Evolutionary conservation across 768 basidiomycete species (phyloP).

Genomic region (Kwoniella mangroviensis): DNA sequence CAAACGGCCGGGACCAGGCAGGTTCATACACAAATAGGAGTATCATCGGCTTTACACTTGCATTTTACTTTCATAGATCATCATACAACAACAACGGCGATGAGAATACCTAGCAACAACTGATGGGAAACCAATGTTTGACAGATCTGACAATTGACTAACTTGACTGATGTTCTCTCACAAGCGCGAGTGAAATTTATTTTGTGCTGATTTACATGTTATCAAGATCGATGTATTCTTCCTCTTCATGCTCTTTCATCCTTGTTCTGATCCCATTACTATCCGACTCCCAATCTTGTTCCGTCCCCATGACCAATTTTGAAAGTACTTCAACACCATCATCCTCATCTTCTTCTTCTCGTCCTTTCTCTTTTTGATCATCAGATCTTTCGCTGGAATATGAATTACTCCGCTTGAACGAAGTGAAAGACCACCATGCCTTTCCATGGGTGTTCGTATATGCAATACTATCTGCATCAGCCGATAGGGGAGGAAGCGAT

Average conservation of each 20-base stretch:
- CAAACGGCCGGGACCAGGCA: no score
- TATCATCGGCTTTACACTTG: neutral
- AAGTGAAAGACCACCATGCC: slow-evolving; percentile 5
- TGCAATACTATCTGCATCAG: slow-evolving; percentile 2
- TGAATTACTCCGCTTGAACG: slow-evolving; percentile 5
- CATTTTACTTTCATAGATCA: neutral
- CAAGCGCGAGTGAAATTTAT: no score
- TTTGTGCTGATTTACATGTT: slow-evolving; percentile 10
- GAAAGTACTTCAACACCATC: neutral
- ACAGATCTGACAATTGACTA: no score
- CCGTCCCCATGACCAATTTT: neutral
- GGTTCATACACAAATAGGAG: no score
- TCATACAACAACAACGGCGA: neutral
- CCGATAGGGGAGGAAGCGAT: slow-evolving; percentile 9
- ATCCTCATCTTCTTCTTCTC: neutral
- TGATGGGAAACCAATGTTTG: no score
- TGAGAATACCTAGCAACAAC: neutral
- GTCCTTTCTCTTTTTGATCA: neutral
- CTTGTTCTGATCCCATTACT: neutral
- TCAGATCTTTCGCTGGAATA: neutral
- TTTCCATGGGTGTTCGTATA: neutral
- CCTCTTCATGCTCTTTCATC: slow-evolving; percentile 15
- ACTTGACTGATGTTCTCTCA: no score
- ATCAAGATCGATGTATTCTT: slow-evolving; percentile 29
- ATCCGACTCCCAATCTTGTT: neutral